Conservation (phyloP, 2,329 filamentous ascomycete genomes). For the Colletotrichum sp. region DNA sequence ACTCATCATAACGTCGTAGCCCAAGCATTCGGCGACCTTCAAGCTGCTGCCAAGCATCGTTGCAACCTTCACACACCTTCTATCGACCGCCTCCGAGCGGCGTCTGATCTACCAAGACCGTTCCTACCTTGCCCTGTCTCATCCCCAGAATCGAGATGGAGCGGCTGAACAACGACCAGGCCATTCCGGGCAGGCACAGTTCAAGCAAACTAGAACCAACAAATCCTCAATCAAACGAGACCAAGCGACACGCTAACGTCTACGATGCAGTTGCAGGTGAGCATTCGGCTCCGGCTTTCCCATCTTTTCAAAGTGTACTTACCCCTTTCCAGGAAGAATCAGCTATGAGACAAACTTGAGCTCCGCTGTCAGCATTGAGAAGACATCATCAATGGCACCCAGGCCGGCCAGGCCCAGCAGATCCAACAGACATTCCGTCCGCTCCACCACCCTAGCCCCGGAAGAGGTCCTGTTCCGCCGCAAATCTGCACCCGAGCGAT, state of each 20-base stretch:
- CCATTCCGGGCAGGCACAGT: background rate
- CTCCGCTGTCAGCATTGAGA: background rate
- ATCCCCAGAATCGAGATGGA: background rate
- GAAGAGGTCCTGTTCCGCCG: constrained; percentile 75
- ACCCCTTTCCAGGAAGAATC: constrained; percentile 10
- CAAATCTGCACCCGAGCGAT: constrained; percentile 67
- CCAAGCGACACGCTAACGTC: constrained; percentile 53
- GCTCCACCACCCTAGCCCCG: constrained; percentile 55
- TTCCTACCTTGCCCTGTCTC: background rate
- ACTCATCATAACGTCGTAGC: background rate
- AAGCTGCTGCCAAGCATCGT: background rate
- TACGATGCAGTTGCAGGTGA: constrained; percentile 77
- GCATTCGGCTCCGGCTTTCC: constrained; percentile 12
- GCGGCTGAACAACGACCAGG: background rate
- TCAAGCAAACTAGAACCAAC: background rate
- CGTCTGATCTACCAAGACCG: background rate
- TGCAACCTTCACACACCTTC: background rate
- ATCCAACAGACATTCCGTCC: constrained; percentile 27
- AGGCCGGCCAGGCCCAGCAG: background rate
- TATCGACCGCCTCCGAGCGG: background rate
- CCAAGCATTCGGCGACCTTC: background rate
- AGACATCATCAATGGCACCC: background rate
- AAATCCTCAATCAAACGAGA: background rate
- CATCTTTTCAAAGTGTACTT: background rate
- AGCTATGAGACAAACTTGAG: background rate